A percentile compares a stretch with the other conserved stretches of the same genome.
These are phyloP conservation scores for Mortierella alpina DNA, from an alignment of 192 early-diverging fungal species.

Conservation along the genomic window DNA sequence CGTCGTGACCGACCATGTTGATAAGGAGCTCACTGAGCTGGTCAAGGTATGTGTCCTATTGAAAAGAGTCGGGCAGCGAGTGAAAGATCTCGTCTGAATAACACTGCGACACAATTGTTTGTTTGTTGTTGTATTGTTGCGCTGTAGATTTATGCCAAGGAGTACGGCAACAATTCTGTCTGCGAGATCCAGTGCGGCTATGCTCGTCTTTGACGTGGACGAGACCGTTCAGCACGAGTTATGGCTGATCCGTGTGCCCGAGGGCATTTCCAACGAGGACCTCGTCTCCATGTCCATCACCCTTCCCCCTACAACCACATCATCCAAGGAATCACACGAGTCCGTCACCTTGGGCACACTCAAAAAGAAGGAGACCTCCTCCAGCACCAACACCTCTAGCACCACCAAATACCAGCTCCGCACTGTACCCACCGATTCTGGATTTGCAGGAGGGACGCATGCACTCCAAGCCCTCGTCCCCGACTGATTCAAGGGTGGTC, in stretches of 20 bases:
- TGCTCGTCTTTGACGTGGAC: conserved; percentile 53
- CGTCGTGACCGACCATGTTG: conserved; percentile 85
- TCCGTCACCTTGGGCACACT: conserved; percentile 15
- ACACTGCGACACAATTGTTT: not conserved
- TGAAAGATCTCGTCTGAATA: no score
- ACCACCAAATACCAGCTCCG: conserved; percentile 40
- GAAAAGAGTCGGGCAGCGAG: no score
- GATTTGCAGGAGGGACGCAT: conserved; percentile 42
- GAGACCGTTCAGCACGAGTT: conserved; percentile 33
- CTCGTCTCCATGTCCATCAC: conserved; percentile 37
- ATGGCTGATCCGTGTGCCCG: conserved; percentile 49
- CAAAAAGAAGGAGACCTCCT: conserved; percentile 40
- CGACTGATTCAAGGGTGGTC: conserved; percentile 16
- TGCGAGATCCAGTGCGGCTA: conserved; percentile 88
- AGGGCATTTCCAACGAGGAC: conserved; percentile 43
- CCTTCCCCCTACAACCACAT: conserved; percentile 7
- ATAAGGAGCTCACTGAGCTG: conserved; percentile 64
- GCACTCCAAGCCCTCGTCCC: conserved; percentile 33
- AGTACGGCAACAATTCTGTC: conserved; percentile 76
- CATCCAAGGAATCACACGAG: conserved; percentile 13
- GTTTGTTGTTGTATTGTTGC: conserved; percentile 41
- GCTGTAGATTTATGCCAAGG: conserved; percentile 67
- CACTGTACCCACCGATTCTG: conserved; percentile 33
- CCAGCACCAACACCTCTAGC: conserved; percentile 14
- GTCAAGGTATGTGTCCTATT: conserved; percentile 50